Conservation (phyloP, 2,329 filamentous ascomycete species). For the Colletotrichum magnum region DNA sequence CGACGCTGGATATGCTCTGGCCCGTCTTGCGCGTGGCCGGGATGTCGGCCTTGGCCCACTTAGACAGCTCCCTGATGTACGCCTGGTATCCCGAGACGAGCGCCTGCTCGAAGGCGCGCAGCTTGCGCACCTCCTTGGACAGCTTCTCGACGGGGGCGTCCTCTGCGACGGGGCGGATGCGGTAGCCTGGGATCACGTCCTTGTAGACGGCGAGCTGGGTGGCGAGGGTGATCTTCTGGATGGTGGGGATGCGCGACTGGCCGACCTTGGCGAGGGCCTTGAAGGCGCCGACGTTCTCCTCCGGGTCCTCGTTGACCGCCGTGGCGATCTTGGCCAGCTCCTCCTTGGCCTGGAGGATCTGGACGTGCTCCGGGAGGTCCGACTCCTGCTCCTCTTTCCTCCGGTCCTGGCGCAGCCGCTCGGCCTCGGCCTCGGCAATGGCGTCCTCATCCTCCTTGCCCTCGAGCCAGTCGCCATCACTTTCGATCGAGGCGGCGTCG, state of each 20-base stretch:
- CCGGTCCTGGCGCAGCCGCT: conserved; percentile 57
- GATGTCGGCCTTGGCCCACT: conserved; percentile 72
- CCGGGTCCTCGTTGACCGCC: conserved; percentile 90
- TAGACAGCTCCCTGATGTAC: conserved; percentile 83
- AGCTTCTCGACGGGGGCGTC: conserved; percentile 83
- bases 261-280: conserved; percentile 83
- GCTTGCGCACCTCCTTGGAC: conserved; percentile 89
- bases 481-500: conserved; percentile 70
- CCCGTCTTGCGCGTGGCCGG: conserved; percentile 54
- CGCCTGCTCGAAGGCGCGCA: conserved; percentile 89
- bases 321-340: conserved; percentile 88
- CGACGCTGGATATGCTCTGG: conserved; percentile 76
- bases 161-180: conserved; percentile 86
- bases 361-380: conserved; percentile 80
- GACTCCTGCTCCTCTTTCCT: conserved; percentile 64
- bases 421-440: conserved; percentile 56
- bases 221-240: conserved; percentile 88
- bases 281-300: conserved; percentile 87
- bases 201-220: conserved; percentile 94
- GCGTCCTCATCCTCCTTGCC: conserved; percentile 72
- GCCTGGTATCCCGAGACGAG: conserved; percentile 87
- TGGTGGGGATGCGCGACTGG: conserved; percentile 76
- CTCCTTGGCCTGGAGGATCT: conserved; percentile 90
- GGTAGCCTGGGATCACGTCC: conserved; percentile 95
- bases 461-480: conserved; percentile 75